phyloP scores from a whole-genome alignment of 2,329 filamentous ascomycete genomes.

The Colletotrichum somersetense region DNA sequence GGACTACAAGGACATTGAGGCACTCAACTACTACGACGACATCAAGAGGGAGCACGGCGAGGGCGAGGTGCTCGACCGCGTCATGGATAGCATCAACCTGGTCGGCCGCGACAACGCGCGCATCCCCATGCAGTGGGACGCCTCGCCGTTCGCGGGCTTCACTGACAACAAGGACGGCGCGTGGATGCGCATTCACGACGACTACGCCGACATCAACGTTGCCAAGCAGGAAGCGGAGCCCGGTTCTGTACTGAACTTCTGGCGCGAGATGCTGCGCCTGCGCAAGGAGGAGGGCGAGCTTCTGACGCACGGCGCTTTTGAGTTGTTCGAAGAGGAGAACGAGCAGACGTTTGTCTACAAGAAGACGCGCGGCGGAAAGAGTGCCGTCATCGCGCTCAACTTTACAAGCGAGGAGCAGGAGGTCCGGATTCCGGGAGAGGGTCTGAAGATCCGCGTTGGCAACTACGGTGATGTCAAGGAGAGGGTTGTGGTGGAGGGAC shows the following conservation, averaged over 20 bases:
- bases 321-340: constrained; percentile 62
- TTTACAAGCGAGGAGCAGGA: constrained; percentile 53
- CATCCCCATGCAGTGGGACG: constrained; percentile 77
- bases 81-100: constrained; percentile 65
- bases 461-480: constrained; percentile 48
- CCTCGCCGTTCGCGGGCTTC: constrained; percentile 70
- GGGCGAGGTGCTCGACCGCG: constrained; percentile 55
- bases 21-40: constrained; percentile 59
- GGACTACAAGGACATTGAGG: constrained; percentile 64
- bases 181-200: constrained; percentile 75
- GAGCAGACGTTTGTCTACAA: constrained; percentile 59
- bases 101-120: constrained; percentile 75
- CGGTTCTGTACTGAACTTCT: constrained; percentile 70
- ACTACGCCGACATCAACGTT: constrained; percentile 68
- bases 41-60: constrained; percentile 64
- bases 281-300: constrained; percentile 68
- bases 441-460: constrained; percentile 44
- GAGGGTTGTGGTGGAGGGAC: constrained; percentile 22
- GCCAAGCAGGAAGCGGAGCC: constrained; percentile 58
- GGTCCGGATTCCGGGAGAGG: constrained; percentile 44
- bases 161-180: constrained; percentile 54
- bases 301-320: constrained; percentile 72
- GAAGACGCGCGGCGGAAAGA: constrained; percentile 51
- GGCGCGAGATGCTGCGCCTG: constrained; percentile 66
- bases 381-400: constrained; percentile 53